Base-by-base conservation (phyloP, 2,329 filamentous ascomycete species). In the Ophiostoma ulmi region DNA sequence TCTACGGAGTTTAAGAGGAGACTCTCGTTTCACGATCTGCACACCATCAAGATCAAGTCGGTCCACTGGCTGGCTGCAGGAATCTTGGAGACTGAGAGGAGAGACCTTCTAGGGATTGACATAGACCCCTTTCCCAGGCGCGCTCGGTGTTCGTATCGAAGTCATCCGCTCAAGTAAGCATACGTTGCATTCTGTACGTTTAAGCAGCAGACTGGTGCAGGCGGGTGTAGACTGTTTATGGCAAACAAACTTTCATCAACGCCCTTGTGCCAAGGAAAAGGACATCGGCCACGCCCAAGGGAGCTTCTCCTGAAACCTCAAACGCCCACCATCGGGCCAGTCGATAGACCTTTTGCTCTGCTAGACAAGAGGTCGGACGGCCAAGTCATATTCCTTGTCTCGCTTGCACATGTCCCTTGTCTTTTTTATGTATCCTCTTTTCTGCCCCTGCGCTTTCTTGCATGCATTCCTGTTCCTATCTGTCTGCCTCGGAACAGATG, bases 351-450 rank as follows among this genome's bases (percentile, higher is more conserved):
- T 13, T 58, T 58, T 7, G 8, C 52, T 17, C 14, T 48, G 44
- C 44, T 48, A 6, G 17, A 44, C 38, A 39, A 55, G 52, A 61
- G 17, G 55, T 11, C 20, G 14, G 26, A 63, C n/a, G 52, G 58
- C 26, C 58, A 63, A 36, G 26, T 63, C 26, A 63, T 63, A 26
- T 63, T 63, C 26, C 58, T 63, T 36, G 58, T 63, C 58, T 63
- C 58, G 58, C 58, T 63, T 63, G 58, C 58, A 63, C 26, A 63
- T 63, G 58, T 35, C 31, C 58, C 58, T 63, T 20, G 26, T 63
- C 26, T 14, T 26, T 48, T 20, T 48, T 13, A 44, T 5, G 41
- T n/a, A 20, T n/a, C 14, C 14, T 17, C 8, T 48, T n/a, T 17
- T 17, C 41, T 39, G 5, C 38, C 31, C 31, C 44, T 48, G 44